Base-by-base conservation (phyloP, 176 grass and related monocot species). In the Ampelocalamus luodianensis region DNA sequence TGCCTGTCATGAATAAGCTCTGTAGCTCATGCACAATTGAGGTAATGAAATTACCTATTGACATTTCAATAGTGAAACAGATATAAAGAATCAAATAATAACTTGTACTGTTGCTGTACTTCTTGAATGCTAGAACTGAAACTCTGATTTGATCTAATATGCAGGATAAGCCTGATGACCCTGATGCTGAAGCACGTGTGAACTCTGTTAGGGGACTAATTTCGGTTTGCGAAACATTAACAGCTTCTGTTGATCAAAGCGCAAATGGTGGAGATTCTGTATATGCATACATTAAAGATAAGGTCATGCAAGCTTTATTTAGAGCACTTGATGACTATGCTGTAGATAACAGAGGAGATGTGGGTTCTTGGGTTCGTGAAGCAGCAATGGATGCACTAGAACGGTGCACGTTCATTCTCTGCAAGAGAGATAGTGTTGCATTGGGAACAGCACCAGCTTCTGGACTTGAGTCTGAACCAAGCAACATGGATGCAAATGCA, bases 281-380 rank as follows among this genome's bases (percentile, higher is more conserved):
- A 55, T 93, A 92, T 90, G 79, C 77, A 61, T 82, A 92, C 68
- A 94, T 98, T 78, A 98, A 92, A 82, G 84, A 77, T 80, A 74
- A 86, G 81, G 93, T 92, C 61, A 87, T 98, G 58, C 87, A 45
- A 80, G 78, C 88, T 69, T 84, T 98, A 74, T 90, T 98, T 68
- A 85, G 71, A 95, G 96, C 96, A 87, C 96, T 98, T 26, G 83
- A 98, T 65, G 96, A 98, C 80, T 98, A 95, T 81, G 85, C 96
- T 87, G 86, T 98, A 74, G 93, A 95, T 79, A 98, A 98, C 67
- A 91, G 96, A 95, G 96, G 93, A 85, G 96, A 98, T 74, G 93
- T 98, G 37, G 96, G 96, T 76, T 98, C 93, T 81, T 98, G 93
- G 96, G 91, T 98, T 44, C 96, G 93, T 63, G 93, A 98, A 90